Evolutionary conservation across 169 alveolate species (phyloP).

Genomic region (Babesia bigemina): DNA sequence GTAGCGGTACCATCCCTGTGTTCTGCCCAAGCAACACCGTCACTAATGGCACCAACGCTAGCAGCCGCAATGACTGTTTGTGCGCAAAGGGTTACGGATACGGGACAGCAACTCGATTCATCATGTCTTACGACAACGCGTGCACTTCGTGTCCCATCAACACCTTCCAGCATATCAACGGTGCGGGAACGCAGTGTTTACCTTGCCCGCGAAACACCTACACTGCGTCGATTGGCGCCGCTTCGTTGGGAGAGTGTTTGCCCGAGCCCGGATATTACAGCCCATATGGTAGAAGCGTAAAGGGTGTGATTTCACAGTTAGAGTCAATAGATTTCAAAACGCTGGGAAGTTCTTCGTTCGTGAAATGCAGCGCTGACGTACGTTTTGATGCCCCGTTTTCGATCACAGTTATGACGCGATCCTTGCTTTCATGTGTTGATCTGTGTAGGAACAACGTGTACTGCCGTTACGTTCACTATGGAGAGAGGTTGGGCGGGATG

Average conservation of each 20-base stretch:
- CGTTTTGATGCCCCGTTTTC: not conserved
- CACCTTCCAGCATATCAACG: conserved; percentile 62
- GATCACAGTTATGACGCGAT: conserved; percentile 18
- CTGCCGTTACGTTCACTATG: conserved; percentile 59
- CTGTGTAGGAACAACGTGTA: conserved; percentile 70
- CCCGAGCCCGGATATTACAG: conserved; percentile 73
- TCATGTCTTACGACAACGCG: conserved; percentile 2
- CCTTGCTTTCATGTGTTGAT: conserved; percentile 64
- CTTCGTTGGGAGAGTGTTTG: conserved; percentile 68
- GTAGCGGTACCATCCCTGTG: conserved; percentile 61
- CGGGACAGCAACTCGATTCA: conserved; percentile 11
- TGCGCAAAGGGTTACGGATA: conserved; percentile 56
- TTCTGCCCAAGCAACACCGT: conserved; percentile 70
- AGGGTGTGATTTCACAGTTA: not conserved
- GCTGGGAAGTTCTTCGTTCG: not conserved
- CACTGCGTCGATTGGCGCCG: conserved; percentile 61
- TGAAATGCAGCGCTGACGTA: conserved; percentile 16
- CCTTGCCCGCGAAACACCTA: conserved; percentile 73
- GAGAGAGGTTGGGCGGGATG: not conserved
- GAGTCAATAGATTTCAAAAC: conserved; percentile 2
- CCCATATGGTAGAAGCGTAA: conserved; percentile 2
- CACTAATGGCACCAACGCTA: conserved; percentile 15
- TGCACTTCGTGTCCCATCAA: conserved; percentile 56
- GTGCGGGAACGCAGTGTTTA: conserved; percentile 66
- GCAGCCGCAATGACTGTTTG: conserved; percentile 44